A percentile compares a stretch with the other conserved stretches of the same genome.
Evolutionary conservation across 768 basidiomycete genomes (phyloP).

Genomic region (Lentinula aciculospora): DNA sequence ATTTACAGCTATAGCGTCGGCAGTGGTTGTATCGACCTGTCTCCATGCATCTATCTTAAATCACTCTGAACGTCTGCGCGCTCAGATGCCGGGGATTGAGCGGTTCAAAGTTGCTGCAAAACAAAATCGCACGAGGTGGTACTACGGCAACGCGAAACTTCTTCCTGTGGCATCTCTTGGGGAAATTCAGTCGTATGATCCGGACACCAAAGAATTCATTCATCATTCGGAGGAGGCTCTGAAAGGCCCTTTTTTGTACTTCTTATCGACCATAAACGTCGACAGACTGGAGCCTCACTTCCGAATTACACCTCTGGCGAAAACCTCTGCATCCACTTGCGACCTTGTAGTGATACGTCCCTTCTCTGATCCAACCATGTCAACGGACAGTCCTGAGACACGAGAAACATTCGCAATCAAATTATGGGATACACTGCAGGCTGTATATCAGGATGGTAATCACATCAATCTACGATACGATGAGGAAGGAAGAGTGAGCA

Average conservation of each 20-base stretch:
- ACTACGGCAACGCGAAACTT: slow-evolving; percentile 52
- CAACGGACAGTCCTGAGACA: slow-evolving; percentile 33
- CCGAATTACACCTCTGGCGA: slow-evolving; percentile 63
- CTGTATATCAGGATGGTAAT: slow-evolving; percentile 74
- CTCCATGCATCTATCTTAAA: slow-evolving; percentile 83
- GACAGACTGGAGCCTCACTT: slow-evolving; percentile 84
- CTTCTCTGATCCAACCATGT: slow-evolving; percentile 44
- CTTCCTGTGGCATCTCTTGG: slow-evolving; percentile 34
- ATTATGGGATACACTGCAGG: slow-evolving; percentile 45
- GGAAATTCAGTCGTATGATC: slow-evolving; percentile 59
- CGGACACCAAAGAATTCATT: slow-evolving; percentile 40
- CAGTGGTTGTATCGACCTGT: slow-evolving; percentile 81
- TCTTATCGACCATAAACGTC: slow-evolving; percentile 76
- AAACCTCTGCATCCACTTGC: slow-evolving; percentile 41
- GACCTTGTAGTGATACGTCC: slow-evolving; percentile 81
- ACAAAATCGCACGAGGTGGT: slow-evolving; percentile 72
- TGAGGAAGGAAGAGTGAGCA: slow-evolving; percentile 31
- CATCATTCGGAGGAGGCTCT: slow-evolving; percentile 39
- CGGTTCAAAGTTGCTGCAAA: slow-evolving; percentile 84
- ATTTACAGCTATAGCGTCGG: slow-evolving; percentile 38
- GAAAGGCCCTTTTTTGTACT: slow-evolving; percentile 81
- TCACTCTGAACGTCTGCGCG: slow-evolving; percentile 73
- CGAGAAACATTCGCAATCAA: slow-evolving; percentile 49
- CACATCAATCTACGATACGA: slow-evolving; percentile 63
- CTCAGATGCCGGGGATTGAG: slow-evolving; percentile 68